These are phyloP conservation scores for Colletotrichum sublineola DNA, from an alignment of 2,329 filamentous ascomycete species.

Conservation along the genomic window DNA sequence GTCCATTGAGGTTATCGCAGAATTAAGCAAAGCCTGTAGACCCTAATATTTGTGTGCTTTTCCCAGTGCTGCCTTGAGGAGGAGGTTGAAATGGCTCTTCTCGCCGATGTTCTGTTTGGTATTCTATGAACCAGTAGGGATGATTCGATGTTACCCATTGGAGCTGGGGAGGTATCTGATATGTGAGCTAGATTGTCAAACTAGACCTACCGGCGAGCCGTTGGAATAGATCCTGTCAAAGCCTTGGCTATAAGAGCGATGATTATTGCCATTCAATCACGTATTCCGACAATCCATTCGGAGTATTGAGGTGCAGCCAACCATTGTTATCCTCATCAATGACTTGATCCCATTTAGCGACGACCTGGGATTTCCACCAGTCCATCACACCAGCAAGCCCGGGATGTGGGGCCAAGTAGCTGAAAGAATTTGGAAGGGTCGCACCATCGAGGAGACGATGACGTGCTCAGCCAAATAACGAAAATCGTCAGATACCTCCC, in stretches of 20 bases:
- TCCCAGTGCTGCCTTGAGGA: too few species aligned
- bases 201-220: background rate
- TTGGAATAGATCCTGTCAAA: background rate
- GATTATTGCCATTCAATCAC: background rate
- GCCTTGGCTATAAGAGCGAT: background rate
- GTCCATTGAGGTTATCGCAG: too few species aligned
- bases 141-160: background rate
- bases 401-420: slow-evolving; percentile 7
- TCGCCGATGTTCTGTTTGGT: too few species aligned
- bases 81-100: too few species aligned
- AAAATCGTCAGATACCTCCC: background rate
- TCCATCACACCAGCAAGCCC: slow-evolving; percentile 1
- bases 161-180: background rate
- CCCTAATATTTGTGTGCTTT: too few species aligned
- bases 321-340: background rate
- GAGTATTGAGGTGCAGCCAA: background rate
- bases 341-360: background rate
- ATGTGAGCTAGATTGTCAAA: too few species aligned
- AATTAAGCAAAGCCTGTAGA: too few species aligned
- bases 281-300: background rate
- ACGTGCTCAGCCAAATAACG: slow-evolving; percentile 19
- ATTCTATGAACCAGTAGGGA: background rate
- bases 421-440: background rate
- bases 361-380: background rate
- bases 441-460: slow-evolving; percentile 27